A percentile compares a stretch with the other conserved stretches of the same genome.
Evolutionary conservation across 192 early-diverging fungal genomes (phyloP).

Genomic region (Ambispora gerdemannii): DNA sequence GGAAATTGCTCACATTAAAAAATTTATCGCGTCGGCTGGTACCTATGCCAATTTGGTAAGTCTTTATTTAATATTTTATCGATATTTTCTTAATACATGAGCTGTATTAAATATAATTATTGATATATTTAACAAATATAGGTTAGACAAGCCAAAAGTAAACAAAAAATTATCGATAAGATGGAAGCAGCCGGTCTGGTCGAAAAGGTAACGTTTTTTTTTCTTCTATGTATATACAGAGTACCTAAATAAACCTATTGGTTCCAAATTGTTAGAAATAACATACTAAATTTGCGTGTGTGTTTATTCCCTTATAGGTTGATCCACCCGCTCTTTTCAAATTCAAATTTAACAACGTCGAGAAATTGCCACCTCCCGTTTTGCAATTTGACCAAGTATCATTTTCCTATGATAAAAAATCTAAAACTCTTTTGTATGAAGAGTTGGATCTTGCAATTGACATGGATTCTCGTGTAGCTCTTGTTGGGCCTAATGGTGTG

Average conservation of each 20-base stretch:
- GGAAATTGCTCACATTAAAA: conserved; percentile 98
- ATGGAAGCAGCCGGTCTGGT: conserved; percentile 98
- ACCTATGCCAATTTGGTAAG: conserved; percentile 96
- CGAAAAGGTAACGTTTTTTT: conserved; percentile 72
- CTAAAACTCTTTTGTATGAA: conserved; percentile 79
- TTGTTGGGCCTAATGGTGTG: conserved; percentile 94
- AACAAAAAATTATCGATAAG: conserved; percentile 99
- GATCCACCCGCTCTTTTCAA: conserved; percentile 64
- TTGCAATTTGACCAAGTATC: conserved; percentile 88
- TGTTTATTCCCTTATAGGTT: conserved; percentile 4
- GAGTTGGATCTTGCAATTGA: conserved; percentile 92
- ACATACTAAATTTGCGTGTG: background rate
- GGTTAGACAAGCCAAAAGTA: conserved; percentile 91
- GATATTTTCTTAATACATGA: too few species aligned
- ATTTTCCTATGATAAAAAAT: conserved; percentile 78
- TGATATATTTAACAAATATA: too few species aligned
- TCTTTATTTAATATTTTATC: background rate
- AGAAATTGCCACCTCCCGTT: conserved; percentile 92
- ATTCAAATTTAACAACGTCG: conserved; percentile 85
- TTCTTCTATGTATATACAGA: too few species aligned
- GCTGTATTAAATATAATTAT: too few species aligned
- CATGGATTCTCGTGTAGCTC: conserved; percentile 97
- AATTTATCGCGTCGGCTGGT: conserved; percentile 98
- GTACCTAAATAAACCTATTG: too few species aligned
- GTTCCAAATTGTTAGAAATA: background rate